Percentiles rank a stretch among this genome's conserved stretches.
Conservation (phyloP, 129 eudicot genomes). For the Apium graveolens region DNA sequence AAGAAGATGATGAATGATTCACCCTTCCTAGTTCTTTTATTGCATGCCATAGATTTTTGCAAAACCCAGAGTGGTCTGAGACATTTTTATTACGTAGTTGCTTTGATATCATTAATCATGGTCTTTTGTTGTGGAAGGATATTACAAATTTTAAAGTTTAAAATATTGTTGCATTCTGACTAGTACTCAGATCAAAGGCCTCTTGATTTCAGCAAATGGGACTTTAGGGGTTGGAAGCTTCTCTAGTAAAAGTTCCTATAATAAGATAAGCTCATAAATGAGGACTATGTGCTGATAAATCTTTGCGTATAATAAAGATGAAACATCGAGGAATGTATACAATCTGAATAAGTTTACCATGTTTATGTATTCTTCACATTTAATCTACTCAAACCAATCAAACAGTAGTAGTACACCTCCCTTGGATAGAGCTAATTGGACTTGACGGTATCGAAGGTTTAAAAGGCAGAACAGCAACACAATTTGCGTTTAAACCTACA, state of each 20-base stretch:
- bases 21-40: not conserved
- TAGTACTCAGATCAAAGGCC: conserved; percentile 36
- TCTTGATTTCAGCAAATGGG: conserved; percentile 56
- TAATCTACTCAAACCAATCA: conserved; percentile 21
- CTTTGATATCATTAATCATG: conserved; percentile 10
- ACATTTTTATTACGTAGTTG: conserved; percentile 12
- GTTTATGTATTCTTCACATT: conserved; percentile 65
- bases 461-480: conserved; percentile 53
- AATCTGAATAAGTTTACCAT: conserved; percentile 24
- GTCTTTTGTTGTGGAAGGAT: not conserved
- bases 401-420: conserved; percentile 54
- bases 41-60: conserved; percentile 12
- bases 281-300: not conserved
- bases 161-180: not conserved
- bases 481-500: conserved; percentile 54
- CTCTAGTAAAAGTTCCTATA: conserved; percentile 56
- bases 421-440: conserved; percentile 49
- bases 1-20: conserved; percentile 54
- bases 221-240: conserved; percentile 57
- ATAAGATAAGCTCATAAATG: not conserved
- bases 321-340: not conserved
- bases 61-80: conserved; percentile 7
- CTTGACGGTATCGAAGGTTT: conserved; percentile 49
- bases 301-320: not conserved
- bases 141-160: not conserved